These are phyloP conservation scores for Geosmithia putterillii DNA, from an alignment of 2,329 filamentous ascomycete species.

Conservation along the genomic window DNA sequence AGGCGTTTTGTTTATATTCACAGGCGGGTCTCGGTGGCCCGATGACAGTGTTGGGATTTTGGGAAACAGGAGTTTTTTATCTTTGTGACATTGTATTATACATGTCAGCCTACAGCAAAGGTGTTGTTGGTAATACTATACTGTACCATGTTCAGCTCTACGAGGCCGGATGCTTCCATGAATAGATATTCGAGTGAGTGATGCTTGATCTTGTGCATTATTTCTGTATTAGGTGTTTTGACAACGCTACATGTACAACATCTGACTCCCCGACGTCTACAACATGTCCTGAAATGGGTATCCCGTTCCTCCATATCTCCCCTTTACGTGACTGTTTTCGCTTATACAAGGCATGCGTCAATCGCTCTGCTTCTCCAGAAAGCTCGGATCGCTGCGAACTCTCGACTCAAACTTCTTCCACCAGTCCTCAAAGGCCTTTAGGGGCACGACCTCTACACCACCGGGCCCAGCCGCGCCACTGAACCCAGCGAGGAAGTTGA, in stretches of 20 bases:
- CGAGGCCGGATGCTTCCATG: too few species aligned
- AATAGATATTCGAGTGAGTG: too few species aligned
- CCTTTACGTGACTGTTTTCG: background rate
- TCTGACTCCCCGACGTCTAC: too few species aligned
- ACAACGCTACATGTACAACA: too few species aligned
- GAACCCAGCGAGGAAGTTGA: conserved; percentile 90
- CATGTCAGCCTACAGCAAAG: background rate
- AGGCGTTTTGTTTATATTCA: background rate
- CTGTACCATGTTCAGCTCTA: too few species aligned
- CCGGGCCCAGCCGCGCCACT: conserved; percentile 47
- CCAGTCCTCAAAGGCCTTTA: conserved; percentile 94
- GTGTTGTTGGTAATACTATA: background rate
- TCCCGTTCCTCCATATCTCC: background rate
- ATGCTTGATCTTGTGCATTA: too few species aligned
- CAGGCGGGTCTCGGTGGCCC: background rate
- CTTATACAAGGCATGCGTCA: conserved; percentile 1
- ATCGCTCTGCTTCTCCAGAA: conserved; percentile 55
- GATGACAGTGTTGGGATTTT: too few species aligned
- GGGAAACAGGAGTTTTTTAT: too few species aligned
- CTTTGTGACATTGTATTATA: background rate
- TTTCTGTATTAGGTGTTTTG: too few species aligned
- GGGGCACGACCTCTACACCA: conserved; percentile 76
- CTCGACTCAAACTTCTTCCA: conserved; percentile 92
- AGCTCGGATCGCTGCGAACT: conserved; percentile 75
- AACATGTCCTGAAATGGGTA: background rate